Conservation (phyloP, 768 basidiomycete species). For the Tremella yokohamensis region DNA sequence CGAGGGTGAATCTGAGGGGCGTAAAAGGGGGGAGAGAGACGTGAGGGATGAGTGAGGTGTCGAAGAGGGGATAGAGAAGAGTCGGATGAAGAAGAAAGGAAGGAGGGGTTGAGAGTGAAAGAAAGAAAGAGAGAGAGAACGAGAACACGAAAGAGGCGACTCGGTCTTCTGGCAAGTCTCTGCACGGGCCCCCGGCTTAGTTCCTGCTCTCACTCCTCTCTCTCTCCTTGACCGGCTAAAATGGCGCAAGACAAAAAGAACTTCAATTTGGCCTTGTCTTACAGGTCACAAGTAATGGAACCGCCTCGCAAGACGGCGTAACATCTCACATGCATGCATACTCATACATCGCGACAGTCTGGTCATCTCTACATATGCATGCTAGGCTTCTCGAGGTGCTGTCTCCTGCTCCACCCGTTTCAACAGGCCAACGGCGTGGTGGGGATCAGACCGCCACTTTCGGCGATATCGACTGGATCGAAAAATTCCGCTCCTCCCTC, state of each 20-base stretch:
- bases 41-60: not conserved
- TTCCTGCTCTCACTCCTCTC: no score
- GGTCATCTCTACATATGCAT: no score
- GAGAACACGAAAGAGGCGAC: not conserved
- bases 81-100: slow-evolving; percentile 4
- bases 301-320: no score
- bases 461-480: not conserved
- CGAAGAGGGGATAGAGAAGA: slow-evolving; percentile 7
- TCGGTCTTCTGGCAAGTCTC: no score
- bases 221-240: no score
- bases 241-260: no score
- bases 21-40: not conserved
- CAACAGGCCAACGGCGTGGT: not conserved
- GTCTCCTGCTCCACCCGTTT: not conserved
- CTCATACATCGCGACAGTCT: no score
- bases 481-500: not conserved
- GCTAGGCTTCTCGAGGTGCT: not conserved
- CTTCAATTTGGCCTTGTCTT: no score
- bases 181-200: no score
- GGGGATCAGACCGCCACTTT: slow-evolving; percentile 2
- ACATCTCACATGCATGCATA: no score
- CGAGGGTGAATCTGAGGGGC: not conserved
- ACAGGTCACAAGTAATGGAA: no score
- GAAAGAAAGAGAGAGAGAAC: not conserved
- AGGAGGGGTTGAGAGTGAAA: slow-evolving; percentile 3